These are phyloP conservation scores for Erysimum pusillum DNA, from an alignment of 441 rosid genomes.

Conservation along the genomic window DNA sequence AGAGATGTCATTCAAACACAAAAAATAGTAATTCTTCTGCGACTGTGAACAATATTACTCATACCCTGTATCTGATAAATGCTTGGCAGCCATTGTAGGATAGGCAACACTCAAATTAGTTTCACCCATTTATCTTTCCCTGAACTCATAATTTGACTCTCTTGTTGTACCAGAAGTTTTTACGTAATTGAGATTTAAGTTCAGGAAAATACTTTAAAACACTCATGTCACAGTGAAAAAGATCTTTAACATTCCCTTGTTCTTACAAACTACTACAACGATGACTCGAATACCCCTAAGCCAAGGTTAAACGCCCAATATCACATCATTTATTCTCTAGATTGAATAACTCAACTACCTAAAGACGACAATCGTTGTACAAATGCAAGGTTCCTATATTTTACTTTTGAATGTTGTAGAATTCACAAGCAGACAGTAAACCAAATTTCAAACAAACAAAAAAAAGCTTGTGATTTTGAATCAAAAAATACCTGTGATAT, in stretches of 20 bases:
- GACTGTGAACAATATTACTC: slow-evolving; percentile 13
- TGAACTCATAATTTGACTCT: neutral
- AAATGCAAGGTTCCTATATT: neutral
- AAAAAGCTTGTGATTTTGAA: too few species aligned
- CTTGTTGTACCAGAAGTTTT: neutral
- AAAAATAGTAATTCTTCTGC: neutral
- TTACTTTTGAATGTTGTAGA: neutral
- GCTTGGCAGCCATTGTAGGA: slow-evolving; percentile 5
- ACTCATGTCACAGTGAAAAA: neutral
- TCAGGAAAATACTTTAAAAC: neutral
- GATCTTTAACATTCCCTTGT: neutral
- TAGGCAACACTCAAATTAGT: slow-evolving; percentile 26
- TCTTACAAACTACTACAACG: neutral
- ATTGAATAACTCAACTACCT: slow-evolving; percentile 1
- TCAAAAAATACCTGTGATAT: slow-evolving; percentile 53
- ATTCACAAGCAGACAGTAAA: neutral
- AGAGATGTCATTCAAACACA: slow-evolving; percentile 6
- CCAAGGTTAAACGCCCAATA: neutral
- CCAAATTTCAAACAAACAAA: neutral
- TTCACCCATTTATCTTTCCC: neutral
- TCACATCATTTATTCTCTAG: neutral
- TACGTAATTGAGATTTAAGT: neutral
- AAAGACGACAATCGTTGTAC: neutral
- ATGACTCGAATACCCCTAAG: neutral
- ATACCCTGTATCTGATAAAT: slow-evolving; percentile 2